Evolutionary conservation across 2,329 filamentous ascomycete genomes (phyloP).

Genomic region (Talaromyces piceae): DNA sequence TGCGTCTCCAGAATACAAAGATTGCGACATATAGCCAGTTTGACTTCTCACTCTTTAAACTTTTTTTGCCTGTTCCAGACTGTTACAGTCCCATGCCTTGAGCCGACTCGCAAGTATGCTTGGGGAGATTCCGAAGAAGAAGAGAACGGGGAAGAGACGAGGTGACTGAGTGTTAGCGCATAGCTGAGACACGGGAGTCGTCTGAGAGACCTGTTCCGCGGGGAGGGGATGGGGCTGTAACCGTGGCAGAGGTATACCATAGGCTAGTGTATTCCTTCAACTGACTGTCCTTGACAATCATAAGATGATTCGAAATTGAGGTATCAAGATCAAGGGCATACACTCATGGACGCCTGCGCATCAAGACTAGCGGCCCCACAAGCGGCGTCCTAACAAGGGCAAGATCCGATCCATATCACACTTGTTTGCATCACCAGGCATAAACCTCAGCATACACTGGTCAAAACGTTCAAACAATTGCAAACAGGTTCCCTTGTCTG

Average conservation of each 20-base stretch:
- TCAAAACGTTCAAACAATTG: background rate
- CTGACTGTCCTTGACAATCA: background rate
- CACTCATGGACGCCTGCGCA: background rate
- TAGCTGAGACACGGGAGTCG: background rate
- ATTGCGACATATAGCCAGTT: background rate
- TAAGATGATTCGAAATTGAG: background rate
- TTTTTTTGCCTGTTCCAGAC: background rate
- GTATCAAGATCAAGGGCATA: no score
- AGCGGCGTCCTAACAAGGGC: background rate
- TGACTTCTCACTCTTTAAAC: background rate
- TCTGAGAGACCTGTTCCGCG: background rate
- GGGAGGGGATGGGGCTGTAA: conserved; percentile 3
- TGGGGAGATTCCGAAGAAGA: background rate
- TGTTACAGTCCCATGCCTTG: conserved; percentile 1
- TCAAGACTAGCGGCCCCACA: background rate
- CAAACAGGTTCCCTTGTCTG: background rate
- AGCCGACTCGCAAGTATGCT: background rate
- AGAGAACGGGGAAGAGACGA: background rate
- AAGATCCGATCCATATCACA: background rate
- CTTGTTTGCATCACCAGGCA: background rate
- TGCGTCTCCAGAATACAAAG: background rate
- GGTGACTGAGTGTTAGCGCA: conserved; percentile 1
- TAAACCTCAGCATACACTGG: background rate
- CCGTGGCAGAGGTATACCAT: background rate
- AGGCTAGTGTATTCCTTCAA: background rate